phyloP scores from a whole-genome alignment of 306 rosid genomes.

The Senna tora region DNA sequence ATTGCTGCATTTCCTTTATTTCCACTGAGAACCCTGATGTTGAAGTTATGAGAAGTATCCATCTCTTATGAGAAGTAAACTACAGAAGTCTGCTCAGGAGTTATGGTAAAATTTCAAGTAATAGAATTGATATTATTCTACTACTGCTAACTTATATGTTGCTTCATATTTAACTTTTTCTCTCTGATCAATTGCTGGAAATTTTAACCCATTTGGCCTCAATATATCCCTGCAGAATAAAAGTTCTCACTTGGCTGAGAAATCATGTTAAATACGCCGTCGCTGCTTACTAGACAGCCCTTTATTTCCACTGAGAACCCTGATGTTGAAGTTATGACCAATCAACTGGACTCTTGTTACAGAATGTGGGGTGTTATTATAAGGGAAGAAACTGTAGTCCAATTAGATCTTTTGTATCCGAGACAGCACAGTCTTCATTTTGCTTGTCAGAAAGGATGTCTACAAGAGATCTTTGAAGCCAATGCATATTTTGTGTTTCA shows the following conservation, averaged over 20 bases:
- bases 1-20: background rate
- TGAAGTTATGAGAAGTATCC: constrained; percentile 37
- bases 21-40: constrained; percentile 29
- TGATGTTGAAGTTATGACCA: constrained; percentile 37
- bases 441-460: constrained; percentile 37
- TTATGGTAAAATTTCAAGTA: background rate
- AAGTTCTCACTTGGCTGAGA: constrained; percentile 42
- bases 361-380: background rate
- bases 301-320: constrained; percentile 32
- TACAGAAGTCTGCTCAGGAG: background rate
- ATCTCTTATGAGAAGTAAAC: background rate
- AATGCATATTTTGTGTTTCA: constrained; percentile 44
- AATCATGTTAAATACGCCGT: background rate
- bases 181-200: background rate
- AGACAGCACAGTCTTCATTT: constrained; percentile 32
- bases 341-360: background rate
- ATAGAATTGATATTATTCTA: too few relatives aligned
- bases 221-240: constrained; percentile 40
- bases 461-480: constrained; percentile 44
- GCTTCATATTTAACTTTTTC: background rate
- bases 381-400: background rate
- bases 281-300: constrained; percentile 34
- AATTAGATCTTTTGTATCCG: constrained; percentile 31
- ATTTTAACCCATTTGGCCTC: background rate
- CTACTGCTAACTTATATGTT: background rate